These are phyloP conservation scores for Cutaneotrichosporon sp. DNA, from an alignment of 1,284 basidiomycete species.

Conservation along the genomic window DNA sequence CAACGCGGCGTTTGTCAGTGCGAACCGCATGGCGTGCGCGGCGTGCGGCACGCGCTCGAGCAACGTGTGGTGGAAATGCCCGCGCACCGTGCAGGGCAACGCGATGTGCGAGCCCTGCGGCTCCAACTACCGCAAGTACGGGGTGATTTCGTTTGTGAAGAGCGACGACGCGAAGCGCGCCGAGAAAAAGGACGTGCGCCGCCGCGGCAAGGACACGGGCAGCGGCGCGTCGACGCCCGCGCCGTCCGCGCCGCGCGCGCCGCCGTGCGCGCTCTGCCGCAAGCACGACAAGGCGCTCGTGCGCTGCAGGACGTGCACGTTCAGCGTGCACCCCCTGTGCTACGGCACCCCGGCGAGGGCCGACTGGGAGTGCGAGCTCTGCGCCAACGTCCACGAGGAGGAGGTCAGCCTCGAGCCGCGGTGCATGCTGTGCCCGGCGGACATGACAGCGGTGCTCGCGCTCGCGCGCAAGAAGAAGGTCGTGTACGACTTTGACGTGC, in stretches of 20 bases:
- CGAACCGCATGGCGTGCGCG: conserved; percentile 59
- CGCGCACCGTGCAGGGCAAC: conserved; percentile 66
- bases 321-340: conserved; percentile 71
- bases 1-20: conserved; percentile 23
- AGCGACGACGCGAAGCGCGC: conserved; percentile 44
- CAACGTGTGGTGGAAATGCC: conserved; percentile 80
- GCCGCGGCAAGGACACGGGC: conserved; percentile 59
- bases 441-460: conserved; percentile 23
- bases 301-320: conserved; percentile 74
- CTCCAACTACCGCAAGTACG: conserved; percentile 77
- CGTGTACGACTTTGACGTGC: conserved; percentile 65
- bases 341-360: conserved; percentile 71
- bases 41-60: conserved; percentile 76
- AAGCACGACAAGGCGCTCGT: conserved; percentile 73
- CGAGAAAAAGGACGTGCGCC: conserved; percentile 57
- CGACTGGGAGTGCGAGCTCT: conserved; percentile 85
- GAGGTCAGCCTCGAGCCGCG: conserved; percentile 66
- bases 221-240: conserved; percentile 45
- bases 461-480: conserved; percentile 50
- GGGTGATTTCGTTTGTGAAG: conserved; percentile 59
- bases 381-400: conserved; percentile 72
- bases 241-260: conserved; percentile 58
- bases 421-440: conserved; percentile 53
- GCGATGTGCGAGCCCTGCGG: conserved; percentile 81
- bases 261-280: conserved; percentile 71